Percentiles rank a stretch among this genome's conserved stretches.
phyloP scores from a whole-genome alignment of 495 filamentous ascomycete species.

The Rostrohypoxylon terebratum region DNA sequence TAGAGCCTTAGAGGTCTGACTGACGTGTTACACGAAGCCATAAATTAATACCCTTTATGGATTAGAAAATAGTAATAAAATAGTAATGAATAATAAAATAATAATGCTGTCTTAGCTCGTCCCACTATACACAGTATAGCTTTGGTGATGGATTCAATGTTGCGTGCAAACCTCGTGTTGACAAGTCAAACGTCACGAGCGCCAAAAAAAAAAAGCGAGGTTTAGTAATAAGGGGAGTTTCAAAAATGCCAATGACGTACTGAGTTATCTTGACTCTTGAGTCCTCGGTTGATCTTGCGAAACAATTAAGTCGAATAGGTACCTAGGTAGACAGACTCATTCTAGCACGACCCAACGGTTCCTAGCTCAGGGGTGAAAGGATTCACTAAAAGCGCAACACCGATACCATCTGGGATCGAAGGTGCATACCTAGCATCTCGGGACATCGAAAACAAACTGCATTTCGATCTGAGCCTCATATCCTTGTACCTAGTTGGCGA shows the following conservation, averaged over 20 bases:
- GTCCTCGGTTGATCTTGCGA: constrained; percentile 15
- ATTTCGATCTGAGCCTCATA: constrained; percentile 12
- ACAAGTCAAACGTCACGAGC: constrained; percentile 33
- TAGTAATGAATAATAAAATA: constrained; percentile 8
- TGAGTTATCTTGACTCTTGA: constrained; percentile 14
- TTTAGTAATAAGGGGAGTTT: constrained; percentile 14
- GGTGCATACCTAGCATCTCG: constrained; percentile 8
- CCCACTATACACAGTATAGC: constrained; percentile 7
- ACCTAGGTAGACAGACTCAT: too few species aligned
- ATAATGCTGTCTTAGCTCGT: not conserved
- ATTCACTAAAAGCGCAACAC: constrained; percentile 15
- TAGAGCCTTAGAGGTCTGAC: constrained; percentile 2
- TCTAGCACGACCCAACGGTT: not conserved
- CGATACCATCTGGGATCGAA: not conserved
- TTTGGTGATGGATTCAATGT: constrained; percentile 3
- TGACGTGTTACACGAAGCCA: constrained; percentile 29
- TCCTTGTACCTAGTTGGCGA: constrained; percentile 14
- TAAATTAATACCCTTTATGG: constrained; percentile 14
- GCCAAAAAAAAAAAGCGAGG: constrained; percentile 21
- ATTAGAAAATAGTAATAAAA: constrained; percentile 7
- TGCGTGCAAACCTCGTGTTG: constrained; percentile 37
- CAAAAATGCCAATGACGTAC: constrained; percentile 27
- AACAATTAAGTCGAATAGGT: constrained; percentile 9
- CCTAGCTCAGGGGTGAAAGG: not conserved
- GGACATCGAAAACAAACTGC: constrained; percentile 17